Base-by-base conservation (phyloP, 108 stramenopile species). In the Nitzschia putrida region DNA sequence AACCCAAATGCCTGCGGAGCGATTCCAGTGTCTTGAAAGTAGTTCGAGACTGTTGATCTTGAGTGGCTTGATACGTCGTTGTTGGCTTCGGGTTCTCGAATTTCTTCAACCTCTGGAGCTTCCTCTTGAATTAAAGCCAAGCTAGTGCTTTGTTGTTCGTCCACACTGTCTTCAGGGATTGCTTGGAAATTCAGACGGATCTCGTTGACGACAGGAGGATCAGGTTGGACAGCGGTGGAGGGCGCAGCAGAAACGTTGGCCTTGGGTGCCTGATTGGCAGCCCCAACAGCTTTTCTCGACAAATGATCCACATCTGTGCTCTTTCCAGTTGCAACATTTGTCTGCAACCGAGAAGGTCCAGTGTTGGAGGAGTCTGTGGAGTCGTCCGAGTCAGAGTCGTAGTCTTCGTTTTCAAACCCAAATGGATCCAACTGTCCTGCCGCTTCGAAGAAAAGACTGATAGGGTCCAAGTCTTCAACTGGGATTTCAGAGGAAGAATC, bases 371-470 rank as follows among this genome's bases (percentile, higher is more conserved):
- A 34, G 24, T 59, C 57, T 34, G 29, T 34, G 29, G 29, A 34
- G 29, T 34, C 14, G 2, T 49, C 47, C 14, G 61, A 63, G 2
- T 63, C 61, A 6, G 34, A 41, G 37, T 63, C 61, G 18, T 49
- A 18, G 18, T 49, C 47, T 34, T 34, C 29, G 29, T 34, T 34
- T 34, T 34, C 29, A n/a, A 43, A 63, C 3, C 22, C 61, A 47
- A 63, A 63, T 45, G 61, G 61, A 39, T 63, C 61, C n/a, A 63
- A 42, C 61, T 47, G 43, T 11, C 61, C 44, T 13, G 61, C 61
- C 2, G 44, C 61, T 47, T 63, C 61, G 11, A 63, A 13, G 44
- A 63, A 45, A 41, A 63, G n/a, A 21, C 44, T 41, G 23, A 63
- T 40, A 63, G 61, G 61, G 44, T 63, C 61, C 42, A 63, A 23